Evolutionary conservation across 495 filamentous ascomycete genomes (phyloP).

Genomic region (Tuber aestivum): DNA sequence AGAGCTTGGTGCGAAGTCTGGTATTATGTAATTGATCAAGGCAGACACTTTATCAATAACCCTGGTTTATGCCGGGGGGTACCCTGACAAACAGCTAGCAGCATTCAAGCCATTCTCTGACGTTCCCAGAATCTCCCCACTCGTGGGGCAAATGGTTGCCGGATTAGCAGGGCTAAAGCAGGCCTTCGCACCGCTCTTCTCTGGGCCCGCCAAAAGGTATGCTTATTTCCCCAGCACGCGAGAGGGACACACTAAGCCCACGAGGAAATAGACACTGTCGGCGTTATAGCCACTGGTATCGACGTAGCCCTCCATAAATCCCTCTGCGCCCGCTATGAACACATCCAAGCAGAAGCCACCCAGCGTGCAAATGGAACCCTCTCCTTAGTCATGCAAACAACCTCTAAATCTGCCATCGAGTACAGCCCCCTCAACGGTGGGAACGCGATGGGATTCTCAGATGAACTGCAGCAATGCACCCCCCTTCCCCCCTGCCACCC

Average conservation of each 20-base stretch:
- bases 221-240: not conserved
- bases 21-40: not conserved
- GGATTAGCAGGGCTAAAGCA: not conserved
- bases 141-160: not conserved
- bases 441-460: not conserved
- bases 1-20: not conserved
- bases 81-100: not conserved
- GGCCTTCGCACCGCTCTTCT: not conserved
- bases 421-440: constrained; percentile 17
- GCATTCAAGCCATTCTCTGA: not conserved
- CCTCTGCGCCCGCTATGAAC: not conserved
- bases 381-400: constrained; percentile 38
- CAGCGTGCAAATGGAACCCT: constrained; percentile 30
- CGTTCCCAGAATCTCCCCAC: not conserved
- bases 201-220: not conserved
- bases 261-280: not conserved
- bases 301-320: not conserved
- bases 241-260: not conserved
- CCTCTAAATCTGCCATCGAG: constrained; percentile 19
- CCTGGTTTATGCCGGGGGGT: not conserved
- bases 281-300: not conserved
- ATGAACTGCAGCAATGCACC: constrained; percentile 1
- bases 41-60: not conserved
- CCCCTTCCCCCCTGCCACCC: too few species aligned
- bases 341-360: constrained; percentile 1